These are phyloP conservation scores for Odontarrhena argentea DNA, from an alignment of 345 rosid genomes.

Conservation along the genomic window DNA sequence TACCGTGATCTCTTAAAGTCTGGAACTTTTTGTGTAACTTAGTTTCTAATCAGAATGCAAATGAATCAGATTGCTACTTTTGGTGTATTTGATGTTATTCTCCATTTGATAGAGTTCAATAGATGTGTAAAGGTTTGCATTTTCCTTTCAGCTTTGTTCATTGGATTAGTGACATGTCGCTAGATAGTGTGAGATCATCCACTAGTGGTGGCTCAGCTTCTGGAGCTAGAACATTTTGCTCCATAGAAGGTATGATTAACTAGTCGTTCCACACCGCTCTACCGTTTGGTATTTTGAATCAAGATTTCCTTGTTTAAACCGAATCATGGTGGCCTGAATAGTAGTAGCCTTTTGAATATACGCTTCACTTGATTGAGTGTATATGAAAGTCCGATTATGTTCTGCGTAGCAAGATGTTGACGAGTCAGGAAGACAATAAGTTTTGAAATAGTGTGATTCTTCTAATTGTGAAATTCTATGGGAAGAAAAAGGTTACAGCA, in stretches of 20 bases:
- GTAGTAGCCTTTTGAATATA: neutral
- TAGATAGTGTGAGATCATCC: constrained; percentile 47
- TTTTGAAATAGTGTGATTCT: neutral
- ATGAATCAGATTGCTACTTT: neutral
- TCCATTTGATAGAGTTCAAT: neutral
- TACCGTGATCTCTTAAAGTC: neutral
- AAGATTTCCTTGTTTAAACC: neutral
- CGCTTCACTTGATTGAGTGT: constrained; percentile 1
- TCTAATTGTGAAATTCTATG: neutral
- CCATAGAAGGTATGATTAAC: constrained; percentile 56
- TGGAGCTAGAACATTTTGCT: constrained; percentile 75
- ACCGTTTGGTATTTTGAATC: neutral
- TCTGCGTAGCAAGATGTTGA: constrained; percentile 2
- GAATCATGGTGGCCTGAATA: neutral
- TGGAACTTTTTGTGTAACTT: neutral
- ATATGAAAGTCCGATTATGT: constrained; percentile 2
- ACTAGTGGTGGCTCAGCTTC: constrained; percentile 52
- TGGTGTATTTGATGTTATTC: constrained; percentile 1
- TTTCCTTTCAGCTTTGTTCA: constrained; percentile 51
- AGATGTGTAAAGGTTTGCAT: constrained; percentile 7
- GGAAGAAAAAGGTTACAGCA: constrained; percentile 5
- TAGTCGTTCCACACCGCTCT: constrained; percentile 8
- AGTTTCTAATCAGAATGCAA: neutral
- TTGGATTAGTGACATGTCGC: constrained; percentile 45
- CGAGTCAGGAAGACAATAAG: neutral